Evolutionary conservation across 768 basidiomycete genomes (phyloP), one percentile per base, ranked within the genome.

Genomic region (Clitopilus passeckerianus): DNA sequence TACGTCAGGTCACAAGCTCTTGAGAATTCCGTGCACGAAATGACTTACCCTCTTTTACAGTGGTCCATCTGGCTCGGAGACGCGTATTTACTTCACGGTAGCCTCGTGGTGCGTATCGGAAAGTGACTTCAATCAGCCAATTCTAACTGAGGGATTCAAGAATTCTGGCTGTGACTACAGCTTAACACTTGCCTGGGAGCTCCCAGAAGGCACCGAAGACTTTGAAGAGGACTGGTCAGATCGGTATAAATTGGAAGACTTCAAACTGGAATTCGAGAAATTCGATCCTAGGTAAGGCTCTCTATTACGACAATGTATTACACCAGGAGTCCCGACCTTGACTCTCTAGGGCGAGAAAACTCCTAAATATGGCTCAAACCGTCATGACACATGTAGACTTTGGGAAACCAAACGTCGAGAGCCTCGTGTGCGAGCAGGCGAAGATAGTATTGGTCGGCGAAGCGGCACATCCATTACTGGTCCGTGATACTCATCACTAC

Each of bases 381-480:
- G 66, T 74, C 16, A 70, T 61, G 20, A 69, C 74, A 23, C 72
- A 70, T 22, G 67, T 73, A 18, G 70, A 70, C 60, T 62, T 66
- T 33, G 60, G 65, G 7, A 67, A 69, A 27, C 69, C 72, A 5
- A 55, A 68, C 43, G 65, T 82, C 20, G 81, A 85, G 30, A 76
- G 72, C 53, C 77, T 82, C 70, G 78, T 81, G 6, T 82, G 85
- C 63, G 73, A 78, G 10, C 67, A 69, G 18, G 81, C 79, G 7
- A 73, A 76, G 54, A 69, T 82, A 20, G 76, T 82, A 15, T 68
- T 86, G 15, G 75, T 85, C n/a, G 86, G 85, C 54, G 83, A 86
- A 57, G 84, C 85, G 1, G 84, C 81, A 0, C 85, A 87, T 67
- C 81, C 85, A 14, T 68, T 83, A 34, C 71, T 82, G 66, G 85